Evolutionary conservation across 768 basidiomycete species (phyloP), one percentile per base, ranked within the genome.

Genomic region (Ramaria sp.): DNA sequence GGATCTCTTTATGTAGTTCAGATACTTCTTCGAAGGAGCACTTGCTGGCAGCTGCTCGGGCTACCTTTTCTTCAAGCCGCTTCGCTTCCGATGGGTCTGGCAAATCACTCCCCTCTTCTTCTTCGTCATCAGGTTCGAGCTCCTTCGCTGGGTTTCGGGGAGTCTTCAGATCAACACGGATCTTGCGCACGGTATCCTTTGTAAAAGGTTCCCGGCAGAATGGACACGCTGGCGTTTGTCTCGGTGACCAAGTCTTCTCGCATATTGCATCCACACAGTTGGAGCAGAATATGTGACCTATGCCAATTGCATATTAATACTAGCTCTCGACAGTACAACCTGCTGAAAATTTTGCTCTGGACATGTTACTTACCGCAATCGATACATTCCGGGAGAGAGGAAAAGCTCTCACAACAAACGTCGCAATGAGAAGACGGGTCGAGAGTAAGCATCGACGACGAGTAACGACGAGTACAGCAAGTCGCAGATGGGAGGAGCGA

Each of bases 11-110:
- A 71, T 88, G 85, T 61, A 91, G 78, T 59, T 77, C 72, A 52
- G 82, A 79, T 52, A 91, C 86, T 73, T 91, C 88, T 68, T 90
- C 88, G 59, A 91, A 88, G 39, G 86, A 88, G 72, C 86, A 88
- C 77, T 87, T 89, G 80, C 87, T 87, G 13, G 81, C 79, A 34
- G 88, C 88, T 63, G 89, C 83, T 64, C 77, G 79, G 57, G 82
- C 82, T 57, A 91, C 86, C 70, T 81, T 88, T 71, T 82, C 81
- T 70, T 91, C 88, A 57, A 91, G 75, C 60, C 79, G 72, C 39
- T 82, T 82, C 57, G 80, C 83, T 56, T 63, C 61, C 4, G 64
- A 60, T 41, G 53, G 54, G 19, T n/a, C 56, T 53, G 53, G 64
- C 56, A 45, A 45, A 11, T 19, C 19, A 49, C 22, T 30, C 31